Conservation (phyloP, 2,329 filamentous ascomycete genomes). For the Helicocarpus griseus region DNA sequence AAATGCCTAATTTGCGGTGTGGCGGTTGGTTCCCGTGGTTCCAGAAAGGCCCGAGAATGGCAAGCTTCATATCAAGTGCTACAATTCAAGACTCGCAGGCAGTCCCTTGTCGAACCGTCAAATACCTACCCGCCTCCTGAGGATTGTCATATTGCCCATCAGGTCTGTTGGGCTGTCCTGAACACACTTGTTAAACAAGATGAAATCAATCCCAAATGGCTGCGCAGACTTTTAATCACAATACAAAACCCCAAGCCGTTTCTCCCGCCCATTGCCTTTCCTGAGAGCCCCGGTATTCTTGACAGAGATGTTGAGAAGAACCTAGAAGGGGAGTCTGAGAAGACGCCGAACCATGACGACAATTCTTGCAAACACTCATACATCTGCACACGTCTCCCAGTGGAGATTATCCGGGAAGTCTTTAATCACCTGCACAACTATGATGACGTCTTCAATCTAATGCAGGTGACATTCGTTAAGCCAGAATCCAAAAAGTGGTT, state of each 20-base stretch:
- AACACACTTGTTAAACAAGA: not conserved
- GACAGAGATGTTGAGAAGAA: not conserved
- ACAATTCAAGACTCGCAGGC: not conserved
- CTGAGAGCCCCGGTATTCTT: not conserved
- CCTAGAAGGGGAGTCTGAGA: not conserved
- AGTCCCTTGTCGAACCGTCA: not conserved
- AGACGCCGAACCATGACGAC: too few species aligned
- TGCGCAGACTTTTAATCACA: not conserved
- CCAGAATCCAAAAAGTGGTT: constrained; percentile 3
- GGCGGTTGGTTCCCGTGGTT: not conserved
- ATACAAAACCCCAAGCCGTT: constrained; percentile 1
- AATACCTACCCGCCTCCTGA: not conserved
- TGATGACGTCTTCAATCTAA: constrained; percentile 1
- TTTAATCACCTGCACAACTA: constrained; percentile 6
- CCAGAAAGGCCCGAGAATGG: not conserved
- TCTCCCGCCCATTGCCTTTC: not conserved
- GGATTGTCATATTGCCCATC: not conserved
- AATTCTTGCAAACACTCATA: not conserved
- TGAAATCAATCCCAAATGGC: not conserved
- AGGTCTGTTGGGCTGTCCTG: constrained; percentile 7
- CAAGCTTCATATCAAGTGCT: constrained; percentile 1
- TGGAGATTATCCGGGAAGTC: constrained; percentile 6
- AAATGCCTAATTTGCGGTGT: constrained; percentile 3
- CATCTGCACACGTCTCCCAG: too few species aligned
- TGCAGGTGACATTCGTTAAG: not conserved